Evolutionary conservation across 2,329 filamentous ascomycete species (phyloP).

Genomic region (Cladosporium sp.): DNA sequence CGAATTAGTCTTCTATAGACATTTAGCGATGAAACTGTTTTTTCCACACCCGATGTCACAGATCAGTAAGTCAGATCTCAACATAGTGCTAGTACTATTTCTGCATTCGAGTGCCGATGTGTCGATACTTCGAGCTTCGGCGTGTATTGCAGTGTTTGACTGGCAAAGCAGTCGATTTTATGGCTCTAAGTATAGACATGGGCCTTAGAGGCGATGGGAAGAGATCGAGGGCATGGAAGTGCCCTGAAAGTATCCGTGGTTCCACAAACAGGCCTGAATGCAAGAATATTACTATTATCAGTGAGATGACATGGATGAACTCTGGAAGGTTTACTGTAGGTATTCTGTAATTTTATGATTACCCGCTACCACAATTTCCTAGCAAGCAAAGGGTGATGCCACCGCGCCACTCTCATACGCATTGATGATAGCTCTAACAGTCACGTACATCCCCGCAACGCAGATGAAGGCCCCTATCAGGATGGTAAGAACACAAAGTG

Average conservation of each 20-base stretch:
- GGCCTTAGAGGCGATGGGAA: background rate
- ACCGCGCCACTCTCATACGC: conserved; percentile 37
- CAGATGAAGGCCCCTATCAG: conserved; percentile 52
- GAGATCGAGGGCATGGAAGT: background rate
- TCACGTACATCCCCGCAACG: conserved; percentile 51
- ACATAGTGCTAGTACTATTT: background rate
- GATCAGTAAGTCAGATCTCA: background rate
- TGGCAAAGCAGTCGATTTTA: background rate
- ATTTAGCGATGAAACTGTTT: background rate
- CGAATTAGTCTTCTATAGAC: background rate
- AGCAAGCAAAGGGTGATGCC: conserved; percentile 36
- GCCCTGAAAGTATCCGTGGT: background rate
- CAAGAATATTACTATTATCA: background rate
- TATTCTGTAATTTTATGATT: background rate
- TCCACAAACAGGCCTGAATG: background rate
- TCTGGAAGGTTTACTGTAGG: too few species aligned
- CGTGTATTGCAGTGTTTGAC: background rate
- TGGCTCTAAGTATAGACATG: background rate
- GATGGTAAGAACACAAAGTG: conserved; percentile 47
- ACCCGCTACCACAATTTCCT: background rate
- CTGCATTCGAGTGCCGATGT: background rate
- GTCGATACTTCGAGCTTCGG: background rate
- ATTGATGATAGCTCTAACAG: conserved; percentile 43
- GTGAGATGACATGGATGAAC: too few species aligned
- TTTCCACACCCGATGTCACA: background rate